Evolutionary conservation across 768 basidiomycete species (phyloP), one percentile per base, ranked within the genome.

Genomic region (Pleurotus sapidus): DNA sequence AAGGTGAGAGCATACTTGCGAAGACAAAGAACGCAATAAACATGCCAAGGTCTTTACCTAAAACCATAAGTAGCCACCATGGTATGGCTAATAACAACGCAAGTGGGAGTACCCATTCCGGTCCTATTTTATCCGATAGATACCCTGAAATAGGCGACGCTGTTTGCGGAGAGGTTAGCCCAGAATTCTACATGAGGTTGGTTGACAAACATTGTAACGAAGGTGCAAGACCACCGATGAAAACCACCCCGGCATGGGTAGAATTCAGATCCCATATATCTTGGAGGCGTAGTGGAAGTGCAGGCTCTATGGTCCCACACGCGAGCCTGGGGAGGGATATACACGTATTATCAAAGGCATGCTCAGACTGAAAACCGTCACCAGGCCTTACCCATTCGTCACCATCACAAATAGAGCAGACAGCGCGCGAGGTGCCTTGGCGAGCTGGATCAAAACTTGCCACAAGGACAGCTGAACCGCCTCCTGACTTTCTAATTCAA

Each of bases 181-280:
- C 49, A 43, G 51, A 50, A 43, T 15, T 11, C 27, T 5, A 15
- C 43, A 1, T 23, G 4, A 12, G 14, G 14, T 54, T 34, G 23
- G 51, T 30, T 30, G 18, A 64, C 83, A 57, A 63, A 88, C 89
- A 88, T 55, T 89, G 70, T 12, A 91, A 64, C 0, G 84, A 81
- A 1, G 88, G 89, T 5, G 87, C 69, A 23, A 87, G 80, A 7
- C 80, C 78, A 6, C 83, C 87, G 57, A 91, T 71, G 65, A 85
- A 86, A 14, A 88, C 78, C n/a, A 90, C 62, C 6, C 89, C 89
- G 8, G 88, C 84, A 65, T 70, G 67, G n/a, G 65, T 66, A 0
- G 84, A 74, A 55, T 75, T 60, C 40, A 81, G 74, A 4, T 68
- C 67, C 80, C 84, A 87, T 5, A 77, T 59, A 9, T 64, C 64